Base-by-base conservation (phyloP, 257 asterid species). In the Solanum arcanum region DNA sequence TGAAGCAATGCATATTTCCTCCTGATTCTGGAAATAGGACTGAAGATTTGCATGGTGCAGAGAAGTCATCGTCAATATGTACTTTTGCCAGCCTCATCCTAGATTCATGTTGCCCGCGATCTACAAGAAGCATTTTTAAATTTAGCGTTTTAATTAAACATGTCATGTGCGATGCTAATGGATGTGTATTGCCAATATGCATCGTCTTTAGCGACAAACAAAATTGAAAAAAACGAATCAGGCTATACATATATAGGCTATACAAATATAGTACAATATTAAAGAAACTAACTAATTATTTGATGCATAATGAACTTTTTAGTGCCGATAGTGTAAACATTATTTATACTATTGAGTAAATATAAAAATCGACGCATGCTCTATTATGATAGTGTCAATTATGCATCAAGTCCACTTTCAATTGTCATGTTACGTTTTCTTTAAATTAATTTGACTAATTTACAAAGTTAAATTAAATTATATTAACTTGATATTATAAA, bases 1-100 rank as follows among this genome's bases (percentile, higher is more conserved):
- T 88, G 86, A 91, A 91, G 49, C 87, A 84, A 42, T 91, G 93
- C 88, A 91, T 47, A 86, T 91, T 91, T 9, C 93, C 91, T 25
- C 91, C 93, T 13, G 83, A 75, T 42, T 88, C 83, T 3, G 93
- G 93, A 84, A 80, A 91, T 6, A 91, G 90, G 7, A 91, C 87
- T 6, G 90, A 68, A 4, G 91, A 60, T 9, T 33, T 37, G 69
- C 90, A 88, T 1, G 91, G 91, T 8, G 91, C 86, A 4, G 60
- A 78, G n/a, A 87, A 25, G 47, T 86, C 89, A 20, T 68, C 83
- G 25, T 88, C 86, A 60, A 47, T 46, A 31, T 87, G 86, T 10
- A 89, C 68, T 86, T 87, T 86, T n/a, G 90, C 90, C 16, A 84
- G 81, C 33, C 88, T 49, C 52, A 64, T 23, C n/a, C 75, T 56